These are phyloP conservation scores for Daldinia sp. DNA, from an alignment of 2,329 filamentous ascomycete genomes.

Conservation along the genomic window DNA sequence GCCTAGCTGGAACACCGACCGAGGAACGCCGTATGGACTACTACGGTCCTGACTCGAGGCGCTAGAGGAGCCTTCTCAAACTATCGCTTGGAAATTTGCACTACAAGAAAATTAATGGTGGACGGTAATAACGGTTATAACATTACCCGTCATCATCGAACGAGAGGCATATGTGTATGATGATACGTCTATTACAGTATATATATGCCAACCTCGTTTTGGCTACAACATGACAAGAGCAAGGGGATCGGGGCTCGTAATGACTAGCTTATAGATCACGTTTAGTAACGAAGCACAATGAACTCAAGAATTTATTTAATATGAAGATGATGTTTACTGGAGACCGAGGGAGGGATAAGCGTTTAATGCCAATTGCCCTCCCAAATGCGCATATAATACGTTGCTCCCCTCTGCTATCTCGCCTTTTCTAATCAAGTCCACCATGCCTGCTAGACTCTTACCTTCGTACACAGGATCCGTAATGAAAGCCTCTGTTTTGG, in stretches of 20 bases:
- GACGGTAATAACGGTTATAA: neutral
- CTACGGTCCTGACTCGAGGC: conserved; percentile 50
- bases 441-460: conserved; percentile 76
- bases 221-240: conserved; percentile 8
- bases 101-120: conserved; percentile 6
- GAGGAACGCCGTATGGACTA: conserved; percentile 53
- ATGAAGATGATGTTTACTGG: conserved; percentile 23
- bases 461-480: conserved; percentile 81
- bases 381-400: conserved; percentile 75
- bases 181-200: conserved; percentile 9
- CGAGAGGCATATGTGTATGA: conserved; percentile 4
- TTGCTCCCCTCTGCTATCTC: conserved; percentile 68
- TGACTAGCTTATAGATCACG: conserved; percentile 12
- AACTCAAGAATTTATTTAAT: neutral
- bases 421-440: conserved; percentile 70
- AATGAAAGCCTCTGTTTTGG: conserved; percentile 74
- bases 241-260: neutral
- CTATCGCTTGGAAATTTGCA: neutral
- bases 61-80: conserved; percentile 31
- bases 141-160: neutral
- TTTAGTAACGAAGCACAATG: conserved; percentile 12
- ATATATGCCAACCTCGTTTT: conserved; percentile 2
- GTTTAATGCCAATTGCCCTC: conserved; percentile 74
- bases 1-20: conserved; percentile 57
- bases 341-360: conserved; percentile 64